Evolutionary conservation across 2,329 filamentous ascomycete species (phyloP).

Genomic region (Scedosporium boydii): DNA sequence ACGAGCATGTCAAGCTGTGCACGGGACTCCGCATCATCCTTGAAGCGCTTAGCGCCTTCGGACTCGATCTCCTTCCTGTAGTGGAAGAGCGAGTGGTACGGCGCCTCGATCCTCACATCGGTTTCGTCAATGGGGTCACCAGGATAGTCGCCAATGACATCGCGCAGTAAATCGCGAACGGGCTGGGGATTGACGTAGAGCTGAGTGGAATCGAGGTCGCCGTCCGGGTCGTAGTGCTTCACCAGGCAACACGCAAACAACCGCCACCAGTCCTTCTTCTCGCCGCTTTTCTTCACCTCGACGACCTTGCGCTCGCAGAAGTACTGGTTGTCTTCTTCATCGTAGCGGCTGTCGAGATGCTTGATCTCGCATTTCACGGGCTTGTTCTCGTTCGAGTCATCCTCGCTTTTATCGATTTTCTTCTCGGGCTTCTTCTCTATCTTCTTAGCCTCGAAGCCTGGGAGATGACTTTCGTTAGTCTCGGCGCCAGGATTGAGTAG

Average conservation of each 20-base stretch:
- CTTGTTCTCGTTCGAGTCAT: background rate
- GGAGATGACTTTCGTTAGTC: background rate
- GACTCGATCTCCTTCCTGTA: slow-evolving; percentile 56
- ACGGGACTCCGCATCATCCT: slow-evolving; percentile 73
- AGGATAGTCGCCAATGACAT: slow-evolving; percentile 24
- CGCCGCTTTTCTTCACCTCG: background rate
- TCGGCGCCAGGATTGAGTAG: background rate
- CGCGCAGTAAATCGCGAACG: slow-evolving; percentile 53
- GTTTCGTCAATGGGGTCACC: slow-evolving; percentile 64
- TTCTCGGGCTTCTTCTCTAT: background rate
- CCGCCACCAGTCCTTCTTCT: slow-evolving; percentile 40
- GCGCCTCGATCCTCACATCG: background rate
- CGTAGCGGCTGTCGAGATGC: background rate
- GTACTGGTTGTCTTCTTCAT: slow-evolving; percentile 3
- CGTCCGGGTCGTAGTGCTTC: slow-evolving; percentile 76
- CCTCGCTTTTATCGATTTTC: background rate
- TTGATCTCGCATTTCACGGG: slow-evolving; percentile 3
- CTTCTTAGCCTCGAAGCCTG: background rate
- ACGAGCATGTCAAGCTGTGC: slow-evolving; percentile 58
- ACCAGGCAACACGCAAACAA: slow-evolving; percentile 77
- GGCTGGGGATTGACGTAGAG: slow-evolving; percentile 81
- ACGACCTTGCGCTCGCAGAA: slow-evolving; percentile 2
- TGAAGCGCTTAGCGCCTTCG: slow-evolving; percentile 60
- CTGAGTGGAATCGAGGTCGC: slow-evolving; percentile 61
- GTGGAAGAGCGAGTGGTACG: slow-evolving; percentile 2